Evolutionary conservation across 495 filamentous ascomycete species (phyloP), one percentile per base, ranked within the genome.

Genomic region (Poronia punctata): DNA sequence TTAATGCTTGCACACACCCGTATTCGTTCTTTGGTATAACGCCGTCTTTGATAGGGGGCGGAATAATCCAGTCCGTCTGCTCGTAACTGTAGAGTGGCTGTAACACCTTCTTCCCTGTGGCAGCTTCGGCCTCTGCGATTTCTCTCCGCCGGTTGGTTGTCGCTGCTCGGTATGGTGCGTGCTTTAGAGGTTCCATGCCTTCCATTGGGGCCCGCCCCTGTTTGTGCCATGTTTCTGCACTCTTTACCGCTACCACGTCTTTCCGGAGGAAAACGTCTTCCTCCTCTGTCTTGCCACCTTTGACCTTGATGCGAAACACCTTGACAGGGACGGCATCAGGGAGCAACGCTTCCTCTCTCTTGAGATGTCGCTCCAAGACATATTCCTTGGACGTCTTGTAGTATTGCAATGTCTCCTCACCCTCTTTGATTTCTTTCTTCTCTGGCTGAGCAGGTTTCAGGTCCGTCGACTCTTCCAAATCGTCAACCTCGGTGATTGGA

Each of bases 191-290:
- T 23, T 79, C 65, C 43, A 81, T 75, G 15, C 86, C 86, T 0
- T 67, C 54, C 8, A 71, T 75, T 8, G 93, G 72, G 22, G 76
- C 79, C 1, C 89, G 79, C 16, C 92, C 92, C 73, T 97, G 93
- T 54, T 95, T 94, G 54, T 95, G 93, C 93, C 93, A 97, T 31
- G 83, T 93, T 53, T 99, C 92, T 11, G 82, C 82, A n/a, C 82
- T 88, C 53, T 92, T 85, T 56, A 93, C 95, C 43, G 76, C 65
- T 4, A 86, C 76, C 4, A 99, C 78, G 50, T 96, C 89, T 25
- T 72, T 73, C 23, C 89, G 83, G 7, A 69, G 71, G 61, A 79
- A 97, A 2, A 99, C 86, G 6, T 82, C 80, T 52, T 95, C 86
- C 43, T 83, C 74, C 40, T 80, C 80, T 5, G 69, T 60, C 30